Base-by-base conservation (phyloP, 1,284 basidiomycete species). In the Microbotryum silenes-acaulis region DNA sequence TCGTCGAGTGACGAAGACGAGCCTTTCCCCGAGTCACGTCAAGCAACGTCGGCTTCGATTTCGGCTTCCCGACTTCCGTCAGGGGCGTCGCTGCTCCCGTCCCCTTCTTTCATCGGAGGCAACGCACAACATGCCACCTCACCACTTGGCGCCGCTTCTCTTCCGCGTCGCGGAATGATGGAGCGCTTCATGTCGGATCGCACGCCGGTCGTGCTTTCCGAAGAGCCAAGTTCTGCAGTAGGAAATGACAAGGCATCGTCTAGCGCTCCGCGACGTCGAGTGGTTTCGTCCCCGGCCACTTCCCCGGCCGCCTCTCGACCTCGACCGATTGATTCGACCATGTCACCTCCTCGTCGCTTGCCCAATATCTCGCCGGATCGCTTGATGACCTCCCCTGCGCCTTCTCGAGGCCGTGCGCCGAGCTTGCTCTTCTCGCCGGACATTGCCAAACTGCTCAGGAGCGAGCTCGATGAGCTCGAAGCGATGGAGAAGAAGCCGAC, bases 401-500 rank as follows among this genome's bases (percentile, higher is more conserved):
- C 67, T 9, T 62, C 64, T 20, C 16, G 51, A 18, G 51, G 51
- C 51, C 54, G 42, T 57, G 51, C 18, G 55, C 44, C 54, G 45
- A 61, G 66, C 57, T 54, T 63, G 9, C 51, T 69, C 44, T 62
- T 64, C 46, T 64, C 62, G 18, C 67, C 65, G 6, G 64, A 69
- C 10, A 62, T 69, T 20, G 65, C 64, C 9, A 54, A 57, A 12
- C 45, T 69, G 21, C 55, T 69, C 16, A 33, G 60, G 18, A 69
- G 64, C 46, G 67, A 69, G 50, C 55, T 69, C 29, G 59, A 66
- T 47, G 57, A 68, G 56, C 56, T 68, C 54, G 60, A 68, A 42
- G 63, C 66, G 9, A 65, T 60, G n/a, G 62, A 59, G 8, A 52
- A 51, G 46, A 53, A 21, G 51, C 51, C 55, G 27, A 64, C 57